Percentiles rank a stretch among this genome's conserved stretches.
These are phyloP conservation scores for Fraxinus cuspidata DNA, from an alignment of 257 asterid species.

Conservation along the genomic window DNA sequence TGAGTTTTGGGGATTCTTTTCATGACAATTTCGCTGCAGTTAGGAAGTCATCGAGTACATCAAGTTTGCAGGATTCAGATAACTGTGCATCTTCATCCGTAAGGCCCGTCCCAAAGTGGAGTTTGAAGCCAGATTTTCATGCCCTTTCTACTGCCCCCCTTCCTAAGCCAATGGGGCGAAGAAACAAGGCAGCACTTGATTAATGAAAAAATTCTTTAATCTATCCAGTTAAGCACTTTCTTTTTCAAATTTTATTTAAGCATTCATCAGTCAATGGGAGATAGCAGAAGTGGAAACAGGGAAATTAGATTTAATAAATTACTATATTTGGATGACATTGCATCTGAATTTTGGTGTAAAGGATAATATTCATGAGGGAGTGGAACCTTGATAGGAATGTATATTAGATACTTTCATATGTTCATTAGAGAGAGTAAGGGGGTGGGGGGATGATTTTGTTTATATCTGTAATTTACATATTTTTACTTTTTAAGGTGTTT, in stretches of 20 bases:
- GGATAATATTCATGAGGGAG: not conserved
- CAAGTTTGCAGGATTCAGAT: slow-evolving; percentile 76
- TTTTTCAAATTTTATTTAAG: not conserved
- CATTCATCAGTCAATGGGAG: not conserved
- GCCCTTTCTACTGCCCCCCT: slow-evolving; percentile 66
- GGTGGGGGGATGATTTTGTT: not conserved
- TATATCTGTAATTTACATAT: not conserved
- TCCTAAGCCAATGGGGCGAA: slow-evolving; percentile 39
- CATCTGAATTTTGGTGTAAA: slow-evolving; percentile 1
- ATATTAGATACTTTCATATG: not conserved
- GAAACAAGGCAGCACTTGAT: slow-evolving; percentile 13
- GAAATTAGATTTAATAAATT: not conserved
- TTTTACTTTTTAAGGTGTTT: not conserved
- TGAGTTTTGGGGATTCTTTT: slow-evolving; percentile 52
- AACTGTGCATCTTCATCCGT: slow-evolving; percentile 50
- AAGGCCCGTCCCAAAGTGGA: slow-evolving; percentile 73
- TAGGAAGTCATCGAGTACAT: slow-evolving; percentile 68
- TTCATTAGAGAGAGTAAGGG: not conserved
- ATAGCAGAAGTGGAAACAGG: not conserved
- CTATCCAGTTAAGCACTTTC: not conserved
- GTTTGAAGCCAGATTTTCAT: slow-evolving; percentile 74
- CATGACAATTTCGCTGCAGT: slow-evolving; percentile 46
- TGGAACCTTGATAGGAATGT: slow-evolving; percentile 3
- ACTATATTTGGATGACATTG: not conserved
- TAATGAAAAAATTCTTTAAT: not conserved